phyloP scores from a whole-genome alignment of 164 flowering plant genomes.

The Vitis rotundifolia region DNA sequence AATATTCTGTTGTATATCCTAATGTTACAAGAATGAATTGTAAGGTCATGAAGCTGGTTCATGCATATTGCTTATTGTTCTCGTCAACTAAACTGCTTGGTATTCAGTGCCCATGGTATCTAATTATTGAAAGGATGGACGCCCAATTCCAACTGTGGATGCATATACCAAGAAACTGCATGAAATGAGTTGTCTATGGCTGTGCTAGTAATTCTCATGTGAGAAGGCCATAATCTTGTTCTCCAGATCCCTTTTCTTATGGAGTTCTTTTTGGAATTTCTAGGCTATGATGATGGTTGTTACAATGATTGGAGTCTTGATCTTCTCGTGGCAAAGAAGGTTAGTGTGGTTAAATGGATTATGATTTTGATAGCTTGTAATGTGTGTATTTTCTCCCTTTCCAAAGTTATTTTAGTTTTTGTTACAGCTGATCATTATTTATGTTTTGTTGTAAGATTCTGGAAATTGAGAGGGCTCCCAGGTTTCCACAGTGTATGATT shows the following conservation, averaged over 20 bases:
- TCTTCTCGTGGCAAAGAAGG: constrained; percentile 81
- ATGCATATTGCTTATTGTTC: too few relatives aligned
- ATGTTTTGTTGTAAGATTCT: constrained; percentile 51
- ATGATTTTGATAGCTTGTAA: constrained; percentile 2
- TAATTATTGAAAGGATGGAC: neutral
- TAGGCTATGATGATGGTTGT: constrained; percentile 86
- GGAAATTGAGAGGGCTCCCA: constrained; percentile 69
- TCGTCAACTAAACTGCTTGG: too few relatives aligned
- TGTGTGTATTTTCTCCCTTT: neutral
- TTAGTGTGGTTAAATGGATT: constrained; percentile 20
- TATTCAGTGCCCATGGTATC: too few relatives aligned
- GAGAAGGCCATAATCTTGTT: neutral
- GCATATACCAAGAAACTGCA: neutral
- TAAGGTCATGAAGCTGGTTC: too few relatives aligned
- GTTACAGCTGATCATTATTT: neutral
- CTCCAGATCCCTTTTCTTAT: constrained; percentile 2
- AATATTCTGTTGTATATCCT: too few relatives aligned
- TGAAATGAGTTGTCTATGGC: neutral
- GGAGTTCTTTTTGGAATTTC: constrained; percentile 9
- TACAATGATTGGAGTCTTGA: constrained; percentile 91
- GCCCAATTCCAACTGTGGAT: neutral
- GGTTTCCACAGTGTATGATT: constrained; percentile 69
- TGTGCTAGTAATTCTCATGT: neutral
- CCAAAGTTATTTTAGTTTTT: neutral
- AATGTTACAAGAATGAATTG: too few relatives aligned